phyloP scores from a whole-genome alignment of 129 eudicot species.

The sunflower (Helianthus annuus) region DNA sequence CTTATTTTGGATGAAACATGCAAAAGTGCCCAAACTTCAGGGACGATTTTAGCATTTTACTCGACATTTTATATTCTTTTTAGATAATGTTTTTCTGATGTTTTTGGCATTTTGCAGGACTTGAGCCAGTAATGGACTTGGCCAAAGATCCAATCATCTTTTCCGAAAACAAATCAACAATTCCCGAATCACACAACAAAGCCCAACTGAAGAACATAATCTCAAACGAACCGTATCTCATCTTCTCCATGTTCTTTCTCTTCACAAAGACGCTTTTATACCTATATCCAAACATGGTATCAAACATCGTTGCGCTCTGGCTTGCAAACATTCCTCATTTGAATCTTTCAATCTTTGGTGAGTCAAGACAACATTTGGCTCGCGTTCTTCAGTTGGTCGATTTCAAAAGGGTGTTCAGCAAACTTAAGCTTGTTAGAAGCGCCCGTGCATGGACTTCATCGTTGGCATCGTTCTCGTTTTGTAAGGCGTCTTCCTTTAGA shows the following conservation, averaged over 20 bases:
- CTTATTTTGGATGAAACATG: too few relatives aligned
- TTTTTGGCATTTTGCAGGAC: constrained; percentile 23
- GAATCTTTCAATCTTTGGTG: constrained; percentile 74
- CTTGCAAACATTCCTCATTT: constrained; percentile 50
- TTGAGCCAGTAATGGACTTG: constrained; percentile 42
- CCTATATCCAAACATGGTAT: constrained; percentile 48
- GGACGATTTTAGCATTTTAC: too few relatives aligned
- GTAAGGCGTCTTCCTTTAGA: constrained; percentile 54
- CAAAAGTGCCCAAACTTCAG: too few relatives aligned
- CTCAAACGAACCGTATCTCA: constrained; percentile 58
- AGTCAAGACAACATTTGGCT: constrained; percentile 64
- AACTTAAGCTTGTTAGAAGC: constrained; percentile 57
- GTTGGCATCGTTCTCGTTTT: constrained; percentile 74
- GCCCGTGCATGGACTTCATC: constrained; percentile 90
- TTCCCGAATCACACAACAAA: constrained; percentile 33
- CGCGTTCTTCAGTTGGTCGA: constrained; percentile 61
- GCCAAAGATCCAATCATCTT: constrained; percentile 32
- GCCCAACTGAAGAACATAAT: constrained; percentile 44
- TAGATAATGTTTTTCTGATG: background rate
- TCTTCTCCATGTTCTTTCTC: constrained; percentile 55
- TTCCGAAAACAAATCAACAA: constrained; percentile 19
- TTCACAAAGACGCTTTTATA: constrained; percentile 43
- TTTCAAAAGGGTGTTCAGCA: constrained; percentile 58
- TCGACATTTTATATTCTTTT: constrained; percentile 13
- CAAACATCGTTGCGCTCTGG: constrained; percentile 51